Base-by-base conservation (phyloP, 78 protist genomes). In the Dictyostelium capitatum region DNA sequence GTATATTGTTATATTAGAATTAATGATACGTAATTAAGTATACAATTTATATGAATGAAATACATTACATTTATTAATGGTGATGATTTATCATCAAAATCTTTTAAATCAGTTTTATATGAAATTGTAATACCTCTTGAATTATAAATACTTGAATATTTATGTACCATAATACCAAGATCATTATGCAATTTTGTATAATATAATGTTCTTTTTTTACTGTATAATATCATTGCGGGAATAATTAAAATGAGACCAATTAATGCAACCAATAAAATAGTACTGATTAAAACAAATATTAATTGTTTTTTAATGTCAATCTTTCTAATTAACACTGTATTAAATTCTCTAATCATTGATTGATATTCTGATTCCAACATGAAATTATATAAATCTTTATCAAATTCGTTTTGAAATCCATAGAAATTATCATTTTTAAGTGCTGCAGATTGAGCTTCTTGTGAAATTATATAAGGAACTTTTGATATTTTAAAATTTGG, bases 231-330 rank as follows among this genome's bases (percentile, higher is more conserved):
- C 2, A 14, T 11, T 10, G 69, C 69, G 7, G 69, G 69, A 23
- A 59, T 59, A 59, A 59, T 59, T 59, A 59, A 59, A 59, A 59
- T 9, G 69, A 59, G n/a, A n/a, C 69, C 69, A 59, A 59, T 59
- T 59, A 59, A 59, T 23, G 69, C 69, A 8, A 59, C 10, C 11
- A 59, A 59, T n/a, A 59, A 59, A n/a, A 59, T 59, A 3, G 69
- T 59, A 59, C 69, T 59, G 11, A 59, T 30, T 3, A 59, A 59
- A 23, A 59, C n/a, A 14, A 59, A 59, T n/a, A 59, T 59, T 59
- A 59, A 59, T 59, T 59, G 69, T 59, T 59, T 59, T 23, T 59
- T 59, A 59, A 59, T 59, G 2, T 59, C 69, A 59, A 59, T 59
- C 32, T 59, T 59, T n/a, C 69, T 20, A 59, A 59, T 19, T 59